Evolutionary conservation across 192 early-diverging fungal species (phyloP).

Genomic region (Coemansia sp.): DNA sequence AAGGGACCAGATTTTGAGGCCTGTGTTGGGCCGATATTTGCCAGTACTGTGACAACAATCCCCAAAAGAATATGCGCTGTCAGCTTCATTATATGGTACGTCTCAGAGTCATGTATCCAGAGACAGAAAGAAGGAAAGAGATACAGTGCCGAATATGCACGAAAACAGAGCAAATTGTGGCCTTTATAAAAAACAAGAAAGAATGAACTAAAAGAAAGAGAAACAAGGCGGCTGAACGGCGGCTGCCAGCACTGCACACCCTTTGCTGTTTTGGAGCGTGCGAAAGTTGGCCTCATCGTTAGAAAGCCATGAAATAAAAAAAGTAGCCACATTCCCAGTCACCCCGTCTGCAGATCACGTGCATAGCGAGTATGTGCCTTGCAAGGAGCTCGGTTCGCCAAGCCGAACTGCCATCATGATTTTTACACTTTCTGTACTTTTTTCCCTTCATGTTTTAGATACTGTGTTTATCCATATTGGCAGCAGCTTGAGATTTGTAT

Average conservation of each 20-base stretch:
- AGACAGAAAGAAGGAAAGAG: too few species aligned
- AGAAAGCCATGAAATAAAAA: background rate
- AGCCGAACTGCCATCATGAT: background rate
- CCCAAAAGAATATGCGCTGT: background rate
- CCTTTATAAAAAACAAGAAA: background rate
- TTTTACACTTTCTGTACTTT: background rate
- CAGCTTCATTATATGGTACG: background rate
- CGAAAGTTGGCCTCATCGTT: background rate
- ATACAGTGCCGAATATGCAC: background rate
- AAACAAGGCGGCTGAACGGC: background rate
- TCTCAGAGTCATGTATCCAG: too few species aligned
- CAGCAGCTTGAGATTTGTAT: background rate
- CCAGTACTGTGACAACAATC: slow-evolving; percentile 4
- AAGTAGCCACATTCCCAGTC: background rate
- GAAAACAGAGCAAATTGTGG: background rate
- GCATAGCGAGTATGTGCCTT: background rate
- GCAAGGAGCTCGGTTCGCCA: background rate
- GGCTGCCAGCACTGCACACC: background rate
- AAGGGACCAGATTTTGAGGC: background rate
- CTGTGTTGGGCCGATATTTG: background rate
- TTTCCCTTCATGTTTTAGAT: background rate
- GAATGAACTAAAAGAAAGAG: background rate
- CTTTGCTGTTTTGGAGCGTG: background rate
- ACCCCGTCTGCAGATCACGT: background rate
- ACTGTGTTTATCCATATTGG: background rate